A percentile compares a stretch with the other conserved stretches of the same genome.
Evolutionary conservation across 2,329 filamentous ascomycete genomes (phyloP).

Genomic region (Diaporthe australafricana): DNA sequence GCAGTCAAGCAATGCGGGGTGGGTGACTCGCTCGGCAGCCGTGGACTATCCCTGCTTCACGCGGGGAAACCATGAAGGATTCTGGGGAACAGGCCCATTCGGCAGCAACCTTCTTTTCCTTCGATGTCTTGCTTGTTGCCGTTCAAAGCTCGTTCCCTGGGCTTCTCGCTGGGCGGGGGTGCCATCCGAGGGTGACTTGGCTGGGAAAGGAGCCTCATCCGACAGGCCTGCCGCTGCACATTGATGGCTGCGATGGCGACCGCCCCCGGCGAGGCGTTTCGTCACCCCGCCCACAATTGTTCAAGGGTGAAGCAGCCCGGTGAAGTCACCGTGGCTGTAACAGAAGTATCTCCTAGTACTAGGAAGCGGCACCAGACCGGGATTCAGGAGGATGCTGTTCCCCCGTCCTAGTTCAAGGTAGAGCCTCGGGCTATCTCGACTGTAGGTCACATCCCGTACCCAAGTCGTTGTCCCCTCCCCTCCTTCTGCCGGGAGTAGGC

Average conservation of each 20-base stretch:
- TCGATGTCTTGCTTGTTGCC: not conserved
- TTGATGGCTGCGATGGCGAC: conserved; percentile 8
- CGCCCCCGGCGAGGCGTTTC: conserved; percentile 23
- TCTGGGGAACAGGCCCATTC: conserved; percentile 15
- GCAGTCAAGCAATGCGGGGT: not conserved
- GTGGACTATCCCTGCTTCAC: conserved; percentile 5
- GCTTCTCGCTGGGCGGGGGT: not conserved
- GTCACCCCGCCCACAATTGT: conserved; percentile 23
- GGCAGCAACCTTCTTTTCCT: conserved; percentile 6
- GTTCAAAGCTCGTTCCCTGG: not conserved
- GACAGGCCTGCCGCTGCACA: conserved; percentile 12
- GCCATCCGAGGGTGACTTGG: not conserved
- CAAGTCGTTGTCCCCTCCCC: not conserved
- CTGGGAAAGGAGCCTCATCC: conserved; percentile 20
- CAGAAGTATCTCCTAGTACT: conserved; percentile 2
- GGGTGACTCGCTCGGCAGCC: conserved; percentile 7
- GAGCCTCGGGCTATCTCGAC: conserved; percentile 28
- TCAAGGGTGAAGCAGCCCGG: conserved; percentile 4
- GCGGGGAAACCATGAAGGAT: conserved; percentile 25
- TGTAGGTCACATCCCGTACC: conserved; percentile 3
- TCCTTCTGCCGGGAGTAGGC: not conserved
- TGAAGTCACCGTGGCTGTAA: conserved; percentile 24
- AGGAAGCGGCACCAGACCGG: conserved; percentile 12
- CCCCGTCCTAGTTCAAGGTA: conserved; percentile 18
- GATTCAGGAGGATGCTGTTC: conserved; percentile 12